Evolutionary conservation across 164 flowering plant species (phyloP), one percentile per base, ranked within the genome.

Genomic region (Vitis cinerea): DNA sequence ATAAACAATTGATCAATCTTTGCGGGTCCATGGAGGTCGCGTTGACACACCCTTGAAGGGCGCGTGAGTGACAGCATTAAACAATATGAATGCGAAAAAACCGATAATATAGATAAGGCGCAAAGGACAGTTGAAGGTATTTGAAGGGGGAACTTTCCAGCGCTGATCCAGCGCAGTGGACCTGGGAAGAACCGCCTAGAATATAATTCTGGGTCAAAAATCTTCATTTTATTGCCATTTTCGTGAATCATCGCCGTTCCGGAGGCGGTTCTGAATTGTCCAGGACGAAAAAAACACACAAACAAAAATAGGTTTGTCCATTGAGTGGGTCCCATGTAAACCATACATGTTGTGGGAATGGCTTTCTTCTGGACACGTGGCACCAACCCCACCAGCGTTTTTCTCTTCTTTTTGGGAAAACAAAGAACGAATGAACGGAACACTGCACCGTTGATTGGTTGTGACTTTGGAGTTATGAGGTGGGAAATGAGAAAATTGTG

Each of bases 91-190:
- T 61, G 15, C 14, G 15, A 4, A 53, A 6, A n/a, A 53, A 14
- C 0, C 17, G 16, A 53, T 11, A 31, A 63, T 63, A 14, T n/a
- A 73, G 77, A 70, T 69, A 70, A 63, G 68, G 66, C 4, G 3
- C 6, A 37, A 3, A 27, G 44, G 31, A 58, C 58, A 72, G 75
- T 65, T 63, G 69, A 65, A 59, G 31, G 67, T 64, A 4, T 0
- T 4, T 14, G 12, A 66, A 49, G 16, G 9, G 59, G 30, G 74
- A 80, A 76, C 75, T 78, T 76, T 83, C 83, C 85, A 83, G 85
- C 78, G 53, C n/a, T 55, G 55, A 13, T 71, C 72, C 85, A 82
- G 81, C 80, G 50, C 80, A 76, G 11, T n/a, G 44, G 1, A 7
- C 60, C 67, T 57, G 47, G 54, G 63, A 64, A 62, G 60, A 59